Evolutionary conservation across 2,329 filamentous ascomycete genomes (phyloP).

Genomic region (Metarhizium humberi): DNA sequence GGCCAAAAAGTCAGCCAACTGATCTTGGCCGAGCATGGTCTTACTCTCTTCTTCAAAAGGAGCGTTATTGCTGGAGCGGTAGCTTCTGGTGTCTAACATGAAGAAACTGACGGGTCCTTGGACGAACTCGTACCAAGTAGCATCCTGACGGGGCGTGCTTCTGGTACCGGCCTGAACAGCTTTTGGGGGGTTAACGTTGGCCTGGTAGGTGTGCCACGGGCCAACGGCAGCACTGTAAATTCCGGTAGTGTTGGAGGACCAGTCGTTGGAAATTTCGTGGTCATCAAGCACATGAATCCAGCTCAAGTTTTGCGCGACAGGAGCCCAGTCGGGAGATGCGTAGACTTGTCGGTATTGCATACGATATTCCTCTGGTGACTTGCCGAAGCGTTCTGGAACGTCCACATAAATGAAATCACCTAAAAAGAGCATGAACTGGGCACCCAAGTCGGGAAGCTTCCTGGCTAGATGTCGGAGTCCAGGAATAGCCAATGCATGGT

Average conservation of each 20-base stretch:
- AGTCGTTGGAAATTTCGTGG: constrained; percentile 94
- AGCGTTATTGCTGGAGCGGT: constrained; percentile 60
- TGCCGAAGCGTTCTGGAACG: constrained; percentile 72
- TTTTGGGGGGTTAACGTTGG: constrained; percentile 69
- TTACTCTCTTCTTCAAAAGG: constrained; percentile 57
- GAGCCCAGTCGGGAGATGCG: constrained; percentile 81
- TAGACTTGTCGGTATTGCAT: constrained; percentile 95
- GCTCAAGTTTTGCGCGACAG: constrained; percentile 68
- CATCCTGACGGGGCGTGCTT: constrained; percentile 33
- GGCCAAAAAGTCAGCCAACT: constrained; percentile 68
- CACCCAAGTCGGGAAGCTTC: constrained; percentile 60
- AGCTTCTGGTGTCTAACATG: constrained; percentile 83
- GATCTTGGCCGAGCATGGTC: constrained; percentile 76
- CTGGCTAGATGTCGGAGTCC: constrained; percentile 69
- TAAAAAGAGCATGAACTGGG: constrained; percentile 73
- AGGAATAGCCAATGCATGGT: constrained; percentile 72
- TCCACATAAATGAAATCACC: constrained; percentile 90
- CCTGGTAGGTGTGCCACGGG: constrained; percentile 82
- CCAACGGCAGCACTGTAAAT: constrained; percentile 57
- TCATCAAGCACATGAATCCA: constrained; percentile 98
- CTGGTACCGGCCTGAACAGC: constrained; percentile 39
- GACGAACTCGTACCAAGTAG: constrained; percentile 81
- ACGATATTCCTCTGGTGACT: constrained; percentile 65
- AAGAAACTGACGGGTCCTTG: constrained; percentile 93
- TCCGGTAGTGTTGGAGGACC: constrained; percentile 47